phyloP scores from a whole-genome alignment of 1,284 basidiomycete species.

The Leccinum colubrinum region DNA sequence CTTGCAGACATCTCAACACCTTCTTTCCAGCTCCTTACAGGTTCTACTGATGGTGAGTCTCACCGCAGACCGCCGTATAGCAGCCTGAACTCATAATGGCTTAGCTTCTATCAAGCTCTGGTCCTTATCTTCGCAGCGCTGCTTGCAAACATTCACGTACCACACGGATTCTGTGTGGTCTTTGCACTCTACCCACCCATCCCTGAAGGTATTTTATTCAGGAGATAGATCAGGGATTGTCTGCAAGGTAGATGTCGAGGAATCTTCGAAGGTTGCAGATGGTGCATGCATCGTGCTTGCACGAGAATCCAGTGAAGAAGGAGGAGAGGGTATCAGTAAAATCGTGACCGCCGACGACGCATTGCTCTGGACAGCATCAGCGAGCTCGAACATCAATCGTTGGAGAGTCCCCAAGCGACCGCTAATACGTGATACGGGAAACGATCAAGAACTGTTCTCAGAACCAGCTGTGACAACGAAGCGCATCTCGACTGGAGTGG shows the following conservation, averaged over 20 bases:
- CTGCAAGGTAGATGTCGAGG: conserved; percentile 88
- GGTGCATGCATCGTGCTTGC: conserved; percentile 88
- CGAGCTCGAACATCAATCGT: conserved; percentile 75
- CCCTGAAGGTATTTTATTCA: conserved; percentile 92
- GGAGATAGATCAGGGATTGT: conserved; percentile 91
- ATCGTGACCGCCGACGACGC: conserved; percentile 86
- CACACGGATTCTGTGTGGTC: conserved; percentile 97
- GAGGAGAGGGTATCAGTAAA: conserved; percentile 75
- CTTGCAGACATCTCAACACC: conserved; percentile 19
- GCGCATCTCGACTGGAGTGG: conserved; percentile 21
- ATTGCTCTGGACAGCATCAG: conserved; percentile 89
- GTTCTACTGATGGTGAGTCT: conserved; percentile 77
- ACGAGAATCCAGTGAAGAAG: conserved; percentile 50
- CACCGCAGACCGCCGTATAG: not conserved
- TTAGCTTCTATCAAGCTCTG: conserved; percentile 85
- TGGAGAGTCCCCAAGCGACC: conserved; percentile 53
- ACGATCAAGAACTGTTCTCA: conserved; percentile 13
- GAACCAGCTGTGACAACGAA: conserved; percentile 19
- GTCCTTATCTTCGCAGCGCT: conserved; percentile 87
- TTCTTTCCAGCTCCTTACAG: conserved; percentile 71
- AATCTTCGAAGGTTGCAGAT: conserved; percentile 76
- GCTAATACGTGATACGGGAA: conserved; percentile 12
- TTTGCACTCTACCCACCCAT: conserved; percentile 83
- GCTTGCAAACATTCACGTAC: conserved; percentile 94
- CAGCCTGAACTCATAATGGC: conserved; percentile 14